Evolutionary conservation across 2,329 filamentous ascomycete species (phyloP), one percentile per base, ranked within the genome.

Genomic region (Penicillium brasilianum): DNA sequence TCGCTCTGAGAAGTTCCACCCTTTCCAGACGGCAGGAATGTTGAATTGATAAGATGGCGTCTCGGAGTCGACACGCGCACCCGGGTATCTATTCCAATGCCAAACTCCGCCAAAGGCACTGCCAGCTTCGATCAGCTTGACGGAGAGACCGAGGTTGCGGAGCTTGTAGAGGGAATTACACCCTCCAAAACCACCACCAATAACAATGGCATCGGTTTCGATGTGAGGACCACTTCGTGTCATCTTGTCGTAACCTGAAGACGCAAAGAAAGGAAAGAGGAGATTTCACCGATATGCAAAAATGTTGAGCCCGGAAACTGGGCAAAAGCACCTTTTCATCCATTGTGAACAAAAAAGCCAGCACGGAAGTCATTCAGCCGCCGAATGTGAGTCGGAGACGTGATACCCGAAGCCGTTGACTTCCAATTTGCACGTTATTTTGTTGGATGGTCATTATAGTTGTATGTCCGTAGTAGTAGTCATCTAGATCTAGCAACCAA

Each of bases 1-100:
- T 18, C 71, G 69, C 41, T 70, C 64, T 0, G 71, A 73, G 76
- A 80, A 85, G 32, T 72, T 76, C 76, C 78, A 85, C 49, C 76
- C 74, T 30, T 78, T 74, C 68, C 75, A 82, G 1, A 82, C 74
- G 14, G 80, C 77, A 1, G 83, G 83, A 67, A 81, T 82, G 2
- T 79, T 83, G 61, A 84, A 82, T 61, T 87, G 79, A 60, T 87
- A 87, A 55, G 80, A 76, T 0, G 83, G 83, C 9, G 83, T 79
- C 53, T 84, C 80, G 6, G 66, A 72, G 59, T 83, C 80, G 18
- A 81, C 78, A 2, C 78, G 71, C 1, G 78, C 77, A 0, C 80
- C 80, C 0, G 80, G 80, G 50, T 81, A 82, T 1, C 71, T 65
- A 64, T 82, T 81, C 73, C 75, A 80, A 57, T 77, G 73, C 81